Evolutionary conservation across 495 filamentous ascomycete species (phyloP), one percentile per base, ranked within the genome.

Genomic region (Hypoxylon fuscum): DNA sequence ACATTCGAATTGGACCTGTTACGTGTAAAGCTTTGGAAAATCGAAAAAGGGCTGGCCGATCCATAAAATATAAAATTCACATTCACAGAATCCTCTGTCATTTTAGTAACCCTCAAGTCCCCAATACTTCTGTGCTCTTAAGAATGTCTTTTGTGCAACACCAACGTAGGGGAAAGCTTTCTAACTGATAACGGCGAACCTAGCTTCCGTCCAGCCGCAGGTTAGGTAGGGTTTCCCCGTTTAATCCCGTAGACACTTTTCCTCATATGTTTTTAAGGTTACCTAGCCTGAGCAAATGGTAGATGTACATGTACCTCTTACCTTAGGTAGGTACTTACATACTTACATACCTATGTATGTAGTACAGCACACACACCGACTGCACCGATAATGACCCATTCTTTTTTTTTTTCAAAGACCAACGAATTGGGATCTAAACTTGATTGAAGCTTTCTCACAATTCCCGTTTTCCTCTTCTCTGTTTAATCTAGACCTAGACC

Each of bases 341-440:
- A 23, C 3, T 22, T 12, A 8, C 8, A 27, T 53, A 40, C 15
- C n/a, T 7, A 41, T 21, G 53, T 59, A 64, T 25, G 15, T n/a
- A 35, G 17, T 6, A 58, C 18, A 15, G 20, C 32, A 29, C 50
- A 12, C 27, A 34, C 46, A 34, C 46, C 42, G 25, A 38, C 46
- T 14, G 55, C 56, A 66, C 62, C 62, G 55, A 66, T 57, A 66
- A 56, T 46, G 56, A 34, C 46, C 55, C 55, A 34, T 48, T 64
- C 55, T 52, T 58, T 49, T 47, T 48, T 47, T 59, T 43, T 20
- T 40, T 15, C 14, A 40, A 40, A 31, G 25, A 52, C 49, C 43
- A 59, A 51, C 55, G 47, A 29, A 35, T 53, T 29, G 54, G n/a
- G n/a, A n/a, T n/a, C n/a, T n/a, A 53, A 51, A 54, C 55, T 52